These are phyloP conservation scores for Cymbopogon flexuosus DNA, from an alignment of 202 grass and related monocot species.

Conservation along the genomic window DNA sequence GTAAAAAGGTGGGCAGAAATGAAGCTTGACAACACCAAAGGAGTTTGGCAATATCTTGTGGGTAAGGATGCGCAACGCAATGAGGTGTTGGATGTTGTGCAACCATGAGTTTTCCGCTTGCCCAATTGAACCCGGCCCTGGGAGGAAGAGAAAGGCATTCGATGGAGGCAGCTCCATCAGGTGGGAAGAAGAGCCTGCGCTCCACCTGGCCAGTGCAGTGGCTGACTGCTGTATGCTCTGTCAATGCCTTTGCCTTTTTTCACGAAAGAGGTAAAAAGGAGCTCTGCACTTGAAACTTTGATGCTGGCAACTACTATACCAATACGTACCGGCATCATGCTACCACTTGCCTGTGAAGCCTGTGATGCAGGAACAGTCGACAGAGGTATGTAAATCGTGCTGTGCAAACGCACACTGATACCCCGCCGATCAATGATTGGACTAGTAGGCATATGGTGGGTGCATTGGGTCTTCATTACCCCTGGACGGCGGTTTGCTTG, in stretches of 20 bases:
- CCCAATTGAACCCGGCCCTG: conserved; percentile 33
- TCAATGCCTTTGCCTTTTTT: conserved; percentile 46
- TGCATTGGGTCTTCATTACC: conserved; percentile 35
- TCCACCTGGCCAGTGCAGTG: conserved; percentile 59
- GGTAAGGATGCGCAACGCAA: conserved; percentile 4
- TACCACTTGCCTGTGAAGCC: conserved; percentile 27
- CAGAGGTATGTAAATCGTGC: neutral
- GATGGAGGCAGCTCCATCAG: conserved; percentile 35
- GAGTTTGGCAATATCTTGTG: conserved; percentile 9
- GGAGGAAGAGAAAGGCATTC: conserved; percentile 47
- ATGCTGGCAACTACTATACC: conserved; percentile 28
- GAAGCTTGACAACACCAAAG: neutral
- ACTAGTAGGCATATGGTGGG: conserved; percentile 42
- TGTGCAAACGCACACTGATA: conserved; percentile 32
- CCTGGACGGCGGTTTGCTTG: conserved; percentile 10
- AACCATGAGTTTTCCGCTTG: conserved; percentile 29
- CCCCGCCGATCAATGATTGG: conserved; percentile 58
- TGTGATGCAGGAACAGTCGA: conserved; percentile 35
- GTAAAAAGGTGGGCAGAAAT: conserved; percentile 3
- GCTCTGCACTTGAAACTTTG: conserved; percentile 47
- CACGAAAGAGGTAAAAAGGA: conserved; percentile 57
- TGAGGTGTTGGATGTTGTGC: conserved; percentile 30
- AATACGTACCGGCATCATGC: conserved; percentile 35
- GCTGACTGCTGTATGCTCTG: conserved; percentile 24
- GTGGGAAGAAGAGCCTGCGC: conserved; percentile 44